Base-by-base conservation (phyloP, 2,329 filamentous ascomycete genomes). In the Penicillium sp. region DNA sequence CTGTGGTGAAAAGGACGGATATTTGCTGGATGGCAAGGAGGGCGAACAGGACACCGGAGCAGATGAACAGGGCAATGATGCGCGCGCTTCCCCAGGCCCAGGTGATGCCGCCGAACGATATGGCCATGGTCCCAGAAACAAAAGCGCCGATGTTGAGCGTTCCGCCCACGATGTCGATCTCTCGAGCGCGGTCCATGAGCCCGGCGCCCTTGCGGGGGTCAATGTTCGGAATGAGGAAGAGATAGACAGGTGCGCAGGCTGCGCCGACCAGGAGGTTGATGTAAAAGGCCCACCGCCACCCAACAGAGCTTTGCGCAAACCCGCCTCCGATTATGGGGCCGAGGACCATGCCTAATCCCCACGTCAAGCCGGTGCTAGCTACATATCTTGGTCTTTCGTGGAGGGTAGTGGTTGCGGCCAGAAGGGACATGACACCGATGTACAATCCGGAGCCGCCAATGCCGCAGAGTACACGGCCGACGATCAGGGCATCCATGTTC, bases 41-140 rank as follows among this genome's bases (percentile, higher is more conserved):
- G 45, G 82, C 69, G 44, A 81, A 72, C 0, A 82, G 68, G 0
- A 83, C 73, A 1, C 75, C 82, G 19, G 80, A 81, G 1, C 82
- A 70, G 13, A 82, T 73, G 67, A 84, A 85, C 30, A 63, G 58
- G 1, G 54, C 55, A 29, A 64, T 62, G 17, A 53, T 35, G n/a
- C 41, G 50, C n/a, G 30, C 50, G 6, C 30, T 38, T 19, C 41
- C 69, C 84, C 85, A 88, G 0, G 75, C 67, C 56, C 79, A 87
- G 8, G 79, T 47, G 1, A 73, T 71, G 1, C 85, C 85, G 8
- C 83, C 85, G 48, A 86, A 84, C 51, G 77, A 77, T 64, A 86
- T 79, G 4, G 79, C 83, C 73, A 87, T 78, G 35, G 83, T 73
- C 35, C 82, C 66, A 11, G 72, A 71, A 1, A 76, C 68, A 35